phyloP scores from a whole-genome alignment of 495 filamentous ascomycete species.

The Penicillium manginii region DNA sequence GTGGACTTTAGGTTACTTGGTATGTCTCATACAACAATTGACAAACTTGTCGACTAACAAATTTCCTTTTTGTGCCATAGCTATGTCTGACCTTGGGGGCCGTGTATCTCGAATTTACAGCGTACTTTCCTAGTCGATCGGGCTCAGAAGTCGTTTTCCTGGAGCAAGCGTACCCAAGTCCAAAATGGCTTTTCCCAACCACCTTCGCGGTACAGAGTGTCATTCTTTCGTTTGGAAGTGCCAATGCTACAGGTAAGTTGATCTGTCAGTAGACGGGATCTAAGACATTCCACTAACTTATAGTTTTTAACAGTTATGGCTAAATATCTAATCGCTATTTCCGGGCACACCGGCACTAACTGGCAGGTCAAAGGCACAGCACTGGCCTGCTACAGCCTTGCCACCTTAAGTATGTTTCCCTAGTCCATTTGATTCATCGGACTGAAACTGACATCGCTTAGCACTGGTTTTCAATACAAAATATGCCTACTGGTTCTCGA shows the following conservation, averaged over 20 bases:
- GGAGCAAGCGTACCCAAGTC: conserved; percentile 59
- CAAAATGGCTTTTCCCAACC: conserved; percentile 53
- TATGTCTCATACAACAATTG: not conserved
- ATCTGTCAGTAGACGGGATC: not conserved
- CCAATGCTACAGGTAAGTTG: not conserved
- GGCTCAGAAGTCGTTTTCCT: conserved; percentile 60
- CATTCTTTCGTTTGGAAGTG: conserved; percentile 12
- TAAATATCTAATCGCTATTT: conserved; percentile 56
- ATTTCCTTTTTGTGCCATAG: conserved; percentile 8
- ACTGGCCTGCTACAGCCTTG: conserved; percentile 36
- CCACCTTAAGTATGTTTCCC: conserved; percentile 3
- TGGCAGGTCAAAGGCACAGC: conserved; percentile 61
- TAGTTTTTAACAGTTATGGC: conserved; percentile 46
- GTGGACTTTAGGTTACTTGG: conserved; percentile 45
- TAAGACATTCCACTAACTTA: not conserved
- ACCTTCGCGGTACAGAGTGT: conserved; percentile 55
- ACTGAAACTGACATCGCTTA: not conserved
- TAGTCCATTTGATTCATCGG: not conserved
- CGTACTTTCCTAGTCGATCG: conserved; percentile 58
- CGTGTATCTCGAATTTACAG: conserved; percentile 56
- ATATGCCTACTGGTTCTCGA: conserved; percentile 14
- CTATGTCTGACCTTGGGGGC: conserved; percentile 56
- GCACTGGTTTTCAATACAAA: conserved; percentile 38
- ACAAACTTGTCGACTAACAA: not conserved
- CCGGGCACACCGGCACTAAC: conserved; percentile 33